Base-by-base conservation (phyloP, 2,329 filamentous ascomycete genomes). In the Teratosphaeria pseudoeucalypti region DNA sequence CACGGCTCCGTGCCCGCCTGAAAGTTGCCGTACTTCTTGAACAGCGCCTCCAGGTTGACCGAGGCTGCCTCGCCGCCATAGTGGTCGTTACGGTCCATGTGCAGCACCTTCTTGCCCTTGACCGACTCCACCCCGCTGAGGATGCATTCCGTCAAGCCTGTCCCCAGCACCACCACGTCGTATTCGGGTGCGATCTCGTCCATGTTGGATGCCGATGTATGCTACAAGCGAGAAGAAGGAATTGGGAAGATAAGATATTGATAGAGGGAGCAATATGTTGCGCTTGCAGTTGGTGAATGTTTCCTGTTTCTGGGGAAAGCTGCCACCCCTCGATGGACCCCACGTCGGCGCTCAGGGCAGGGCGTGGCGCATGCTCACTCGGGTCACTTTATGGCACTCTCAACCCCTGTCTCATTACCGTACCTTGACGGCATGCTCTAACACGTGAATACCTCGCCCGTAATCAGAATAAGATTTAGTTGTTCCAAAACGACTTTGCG, bases 151-250 rank as follows among this genome's bases (percentile, higher is more conserved):
- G 92, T 97, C 83, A 99, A 79, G 74, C 94, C 92, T 76, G 94
- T 99, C 83, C 94, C 94, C 75, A 99, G 85, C 75, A 99, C 94
- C 75, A 99, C 86, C 77, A 96, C 90, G 84, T 99, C 94, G 84
- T 99, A 99, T 79, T 96, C 92, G 74, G 90, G 89, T 68, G 92
- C 90, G 74, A 99, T 96, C 79, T 97, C 94, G 75, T 97, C 94
- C 94, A 97, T 97, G 78, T 64, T 57, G 56, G 39, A 49, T 53
- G 37, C 16, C 11, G 7, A 19, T 49, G 19, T 49, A 19, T 19
- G 43, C 7, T 49, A 49, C 9, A 23, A 49, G n/a, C 6, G n/a
- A 19, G n/a, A 49, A 49, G 43, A 19, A 6, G 9, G 43, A 47
- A 23, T 23, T 32, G 29, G 4, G 29, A 5, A 32, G 29, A 23